Evolutionary conservation across 1,284 basidiomycete species (phyloP), one percentile per base, ranked within the genome.

Genomic region (Sanghuangporus baumii): DNA sequence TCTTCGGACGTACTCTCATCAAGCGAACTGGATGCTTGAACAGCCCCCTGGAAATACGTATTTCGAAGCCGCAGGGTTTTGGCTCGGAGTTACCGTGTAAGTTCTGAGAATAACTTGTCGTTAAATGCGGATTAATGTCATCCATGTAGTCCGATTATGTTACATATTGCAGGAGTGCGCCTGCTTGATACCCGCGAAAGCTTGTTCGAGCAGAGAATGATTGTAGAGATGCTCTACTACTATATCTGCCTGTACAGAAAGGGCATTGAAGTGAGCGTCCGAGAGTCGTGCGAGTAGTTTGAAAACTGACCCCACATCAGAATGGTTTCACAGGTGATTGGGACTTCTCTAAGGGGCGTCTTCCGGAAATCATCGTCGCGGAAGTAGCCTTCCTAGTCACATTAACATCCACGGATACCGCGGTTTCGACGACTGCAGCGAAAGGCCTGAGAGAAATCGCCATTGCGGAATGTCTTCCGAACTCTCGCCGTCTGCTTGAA

Each of bases 361-460:
- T 84, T 2, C 79, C 86, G 1, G 84, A 86, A 1, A 84, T 92
- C 65, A 79, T 81, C 2, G 70, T 91, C 16, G 78, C 82, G 1
- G 90, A 93, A 72, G 84, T 91, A 26, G 83, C 87, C 0, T 84
- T 89, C 66, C 77, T 90, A 2, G 84, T 89, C 9, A 81, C 84
- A 0, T 74, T 93, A 60, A 85, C 88, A 1, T 89, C 89, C 6
- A 80, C 82, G 3, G 87, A 88, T 62, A 82, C 78, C 46, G 77
- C 77, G 41, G 82, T 91, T 36, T 88, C 87, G 14, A 79, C 85
- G 47, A 73, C 85, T 36, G 88, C 91, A 11, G 86, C 87, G 1
- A 83, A 83, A 66, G 84, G 85, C 37, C 77, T 92, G 60, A 84
- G 89, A 34, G 73, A 86, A 11, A 76, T 92, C 34, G 83, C 88